Percentiles rank a stretch among this genome's conserved stretches.
phyloP scores from a whole-genome alignment of 192 early-diverging fungal genomes.

The Podila verticillata region DNA sequence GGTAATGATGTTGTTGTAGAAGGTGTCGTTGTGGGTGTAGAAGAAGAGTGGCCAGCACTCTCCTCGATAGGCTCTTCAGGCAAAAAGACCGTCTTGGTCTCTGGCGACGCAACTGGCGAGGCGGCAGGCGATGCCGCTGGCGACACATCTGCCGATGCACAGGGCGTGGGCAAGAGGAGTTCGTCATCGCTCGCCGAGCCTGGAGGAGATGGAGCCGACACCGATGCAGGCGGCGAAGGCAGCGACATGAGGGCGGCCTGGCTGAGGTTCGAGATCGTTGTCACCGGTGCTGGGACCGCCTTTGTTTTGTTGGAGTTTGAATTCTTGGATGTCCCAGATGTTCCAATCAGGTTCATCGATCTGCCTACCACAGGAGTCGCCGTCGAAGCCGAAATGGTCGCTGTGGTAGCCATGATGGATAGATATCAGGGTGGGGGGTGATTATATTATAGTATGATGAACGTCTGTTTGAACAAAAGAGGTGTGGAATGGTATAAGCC shows the following conservation, averaged over 20 bases:
- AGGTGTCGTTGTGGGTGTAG: not conserved
- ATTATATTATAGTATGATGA: not conserved
- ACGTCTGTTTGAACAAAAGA: not conserved
- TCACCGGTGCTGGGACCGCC: not conserved
- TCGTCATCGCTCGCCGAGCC: not conserved
- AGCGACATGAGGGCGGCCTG: not conserved
- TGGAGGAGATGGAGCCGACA: not conserved
- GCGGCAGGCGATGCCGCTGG: not conserved
- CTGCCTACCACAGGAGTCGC: constrained; percentile 46
- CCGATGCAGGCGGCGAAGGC: not conserved
- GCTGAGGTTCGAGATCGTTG: not conserved
- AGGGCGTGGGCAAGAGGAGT: not conserved
- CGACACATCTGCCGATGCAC: not conserved
- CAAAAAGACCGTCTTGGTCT: not conserved
- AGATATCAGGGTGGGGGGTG: not conserved
- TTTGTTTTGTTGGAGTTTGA: constrained; percentile 4
- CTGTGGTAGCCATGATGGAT: constrained; percentile 50
- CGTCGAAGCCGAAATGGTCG: constrained; percentile 49
- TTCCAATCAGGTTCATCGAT: constrained; percentile 49
- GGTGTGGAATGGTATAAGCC: not conserved
- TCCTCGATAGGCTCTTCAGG: not conserved
- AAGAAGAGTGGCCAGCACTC: not conserved
- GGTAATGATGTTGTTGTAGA: not conserved
- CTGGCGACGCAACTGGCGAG: not conserved
- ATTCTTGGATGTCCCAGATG: constrained; percentile 9